Evolutionary conservation across 441 rosid species (phyloP).

Genomic region (Mallotus repandus): DNA sequence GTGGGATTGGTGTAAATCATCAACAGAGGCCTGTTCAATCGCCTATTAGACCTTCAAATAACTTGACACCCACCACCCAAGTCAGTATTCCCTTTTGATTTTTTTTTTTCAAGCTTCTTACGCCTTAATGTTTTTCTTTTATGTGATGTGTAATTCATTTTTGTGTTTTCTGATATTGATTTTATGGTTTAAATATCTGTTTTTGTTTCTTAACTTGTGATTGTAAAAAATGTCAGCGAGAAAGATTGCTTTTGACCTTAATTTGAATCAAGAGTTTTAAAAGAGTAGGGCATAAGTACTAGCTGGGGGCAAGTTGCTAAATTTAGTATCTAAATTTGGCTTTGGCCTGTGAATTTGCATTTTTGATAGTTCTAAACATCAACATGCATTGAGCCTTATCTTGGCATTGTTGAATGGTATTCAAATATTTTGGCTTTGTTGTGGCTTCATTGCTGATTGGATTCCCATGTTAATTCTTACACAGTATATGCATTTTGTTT

Average conservation of each 20-base stretch:
- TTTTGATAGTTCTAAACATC: neutral
- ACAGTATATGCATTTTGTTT: neutral
- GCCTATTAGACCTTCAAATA: slow-evolving; percentile 52
- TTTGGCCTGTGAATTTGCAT: neutral
- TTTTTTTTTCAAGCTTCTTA: neutral
- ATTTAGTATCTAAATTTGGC: neutral
- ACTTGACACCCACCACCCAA: slow-evolving; percentile 55
- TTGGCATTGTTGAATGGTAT: neutral
- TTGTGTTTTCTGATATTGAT: neutral
- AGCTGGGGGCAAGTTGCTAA: neutral
- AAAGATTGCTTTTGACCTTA: neutral
- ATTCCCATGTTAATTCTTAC: neutral
- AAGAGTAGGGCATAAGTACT: too few relatives aligned
- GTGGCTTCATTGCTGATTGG: neutral
- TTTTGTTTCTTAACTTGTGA: neutral
- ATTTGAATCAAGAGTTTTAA: too few relatives aligned
- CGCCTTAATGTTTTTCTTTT: slow-evolving; percentile 13
- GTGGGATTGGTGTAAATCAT: slow-evolving; percentile 61
- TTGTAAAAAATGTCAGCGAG: neutral
- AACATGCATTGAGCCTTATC: neutral
- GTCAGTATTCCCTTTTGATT: slow-evolving; percentile 34
- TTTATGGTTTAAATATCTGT: neutral
- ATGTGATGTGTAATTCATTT: neutral
- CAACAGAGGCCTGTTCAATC: slow-evolving; percentile 72
- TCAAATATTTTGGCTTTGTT: slow-evolving; percentile 2